phyloP scores from a whole-genome alignment of 192 early-diverging fungal genomes.

The Linnemannia exigua region DNA sequence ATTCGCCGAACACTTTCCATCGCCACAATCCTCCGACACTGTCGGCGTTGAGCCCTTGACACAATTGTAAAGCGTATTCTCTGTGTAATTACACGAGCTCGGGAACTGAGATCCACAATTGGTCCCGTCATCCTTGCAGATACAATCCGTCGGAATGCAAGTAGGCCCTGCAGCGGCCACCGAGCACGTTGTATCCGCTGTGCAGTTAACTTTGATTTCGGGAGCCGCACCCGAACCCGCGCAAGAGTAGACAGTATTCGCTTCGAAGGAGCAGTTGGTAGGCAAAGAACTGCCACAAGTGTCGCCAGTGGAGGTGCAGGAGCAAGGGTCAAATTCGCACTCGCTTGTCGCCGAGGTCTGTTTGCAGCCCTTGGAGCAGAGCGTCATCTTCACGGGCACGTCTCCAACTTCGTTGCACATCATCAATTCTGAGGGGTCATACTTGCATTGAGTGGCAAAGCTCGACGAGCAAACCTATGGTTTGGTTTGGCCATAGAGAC shows the following conservation, averaged over 20 bases:
- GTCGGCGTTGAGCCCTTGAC: not conserved
- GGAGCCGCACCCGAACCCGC: not conserved
- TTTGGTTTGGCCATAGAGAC: not conserved
- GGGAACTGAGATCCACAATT: not conserved
- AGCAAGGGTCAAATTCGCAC: not conserved
- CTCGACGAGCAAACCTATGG: not conserved
- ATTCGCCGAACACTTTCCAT: conserved; percentile 1
- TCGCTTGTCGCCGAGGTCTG: not conserved
- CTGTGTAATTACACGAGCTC: not conserved
- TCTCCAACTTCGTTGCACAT: not conserved
- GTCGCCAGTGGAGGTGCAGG: not conserved
- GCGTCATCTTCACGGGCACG: not conserved
- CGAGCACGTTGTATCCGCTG: not conserved
- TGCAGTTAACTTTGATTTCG: not conserved
- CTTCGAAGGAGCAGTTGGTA: not conserved
- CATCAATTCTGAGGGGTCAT: not conserved
- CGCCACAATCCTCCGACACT: not conserved
- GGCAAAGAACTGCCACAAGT: not conserved
- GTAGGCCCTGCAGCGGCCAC: not conserved
- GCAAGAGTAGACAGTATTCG: not conserved
- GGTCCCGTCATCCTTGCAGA: not conserved
- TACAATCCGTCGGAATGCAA: not conserved
- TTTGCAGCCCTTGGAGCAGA: not conserved
- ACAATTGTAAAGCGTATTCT: not conserved
- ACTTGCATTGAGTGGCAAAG: not conserved